Evolutionary conservation across 1,284 basidiomycete species (phyloP), one percentile per base, ranked within the genome.

Genomic region (Schizophyllum commune): DNA sequence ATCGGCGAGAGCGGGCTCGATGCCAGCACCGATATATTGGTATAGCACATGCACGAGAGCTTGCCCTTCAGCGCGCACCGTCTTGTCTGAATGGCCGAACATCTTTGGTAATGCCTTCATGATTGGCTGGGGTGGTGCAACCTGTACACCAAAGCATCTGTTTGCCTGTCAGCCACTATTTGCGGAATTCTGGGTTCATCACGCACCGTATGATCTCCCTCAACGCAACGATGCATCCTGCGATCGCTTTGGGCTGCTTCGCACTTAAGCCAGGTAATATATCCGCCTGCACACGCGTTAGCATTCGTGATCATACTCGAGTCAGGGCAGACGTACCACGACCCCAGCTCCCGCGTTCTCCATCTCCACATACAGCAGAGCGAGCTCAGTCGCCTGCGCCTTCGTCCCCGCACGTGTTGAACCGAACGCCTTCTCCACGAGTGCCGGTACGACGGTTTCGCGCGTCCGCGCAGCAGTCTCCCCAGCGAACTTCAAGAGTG

Each of bases 341-440:
- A 96, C 87, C 3, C 89, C 92, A 63, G 92, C 84, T 56, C 88
- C 96, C 51, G 84, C 80, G 71, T 98, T 98, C 74, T 96, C 96
- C 20, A 95, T 90, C 72, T 98, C 96, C 27, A 95, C 90, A 72
- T 95, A 98, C 71, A 96, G 91, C 64, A 95, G 76, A 59, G 86
- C 84, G 34, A 98, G 82, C 68, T 98, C 96, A 56, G 92, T 75
- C 7, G 93, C 93, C 63, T 95, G 92, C 66, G 83, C 85, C 77
- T 89, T 96, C n/a, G 96, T 98, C 9, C 93, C 94, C 15, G 91
- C 90, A 69, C 96, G 82, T 33, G 93, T 80, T 19, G 96, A 94
- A 32, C 96, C 95, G 61, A 98, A 84, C 68, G 93, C 95, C 76
- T 99, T 99, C 69, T 99, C 97, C 47, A 98, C 94, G 63, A 99